A percentile compares a stretch with the other conserved stretches of the same genome.
Evolutionary conservation across 352 stramenopile genomes (phyloP).

Genomic region (Chrysophaeum taylorii): DNA sequence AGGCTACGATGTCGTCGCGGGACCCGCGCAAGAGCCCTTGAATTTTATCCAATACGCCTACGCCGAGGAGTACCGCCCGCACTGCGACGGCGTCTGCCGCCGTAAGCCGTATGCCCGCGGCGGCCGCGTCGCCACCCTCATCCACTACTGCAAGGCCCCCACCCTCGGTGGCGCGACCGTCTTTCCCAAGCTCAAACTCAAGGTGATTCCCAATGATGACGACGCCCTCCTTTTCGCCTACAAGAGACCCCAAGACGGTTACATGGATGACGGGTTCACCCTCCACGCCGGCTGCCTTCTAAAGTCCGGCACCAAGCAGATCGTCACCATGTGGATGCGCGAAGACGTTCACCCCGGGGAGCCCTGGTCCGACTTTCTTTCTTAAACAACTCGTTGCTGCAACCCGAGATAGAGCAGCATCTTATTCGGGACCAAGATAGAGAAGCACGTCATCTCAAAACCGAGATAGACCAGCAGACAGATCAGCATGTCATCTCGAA

Average conservation of each 20-base stretch:
- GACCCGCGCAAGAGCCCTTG: conserved; percentile 2
- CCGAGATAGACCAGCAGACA: too few species aligned
- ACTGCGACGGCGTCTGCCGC: conserved; percentile 14
- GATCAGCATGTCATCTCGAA: too few species aligned
- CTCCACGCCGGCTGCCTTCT: conserved; percentile 6
- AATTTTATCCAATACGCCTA: conserved; percentile 12
- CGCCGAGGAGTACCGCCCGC: conserved; percentile 11
- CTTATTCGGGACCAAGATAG: too few species aligned
- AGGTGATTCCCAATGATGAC: not conserved
- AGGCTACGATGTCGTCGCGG: not conserved
- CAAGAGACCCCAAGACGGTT: not conserved
- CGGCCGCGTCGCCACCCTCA: conserved; percentile 12
- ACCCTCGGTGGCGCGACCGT: conserved; percentile 1
- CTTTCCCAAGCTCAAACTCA: not conserved
- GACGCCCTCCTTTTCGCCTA: not conserved
- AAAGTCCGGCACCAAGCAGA: not conserved
- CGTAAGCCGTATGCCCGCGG: not conserved
- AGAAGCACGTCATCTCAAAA: too few species aligned
- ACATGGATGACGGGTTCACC: conserved; percentile 8
- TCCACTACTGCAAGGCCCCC: conserved; percentile 14
- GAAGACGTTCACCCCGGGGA: not conserved
- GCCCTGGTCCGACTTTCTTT: conserved; percentile 1
- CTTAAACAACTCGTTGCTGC: not conserved
- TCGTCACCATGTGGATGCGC: conserved; percentile 16
- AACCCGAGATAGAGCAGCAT: too few species aligned